Evolutionary conservation across 2,329 filamentous ascomycete species (phyloP).

Genomic region (Trichoderma sp.): DNA sequence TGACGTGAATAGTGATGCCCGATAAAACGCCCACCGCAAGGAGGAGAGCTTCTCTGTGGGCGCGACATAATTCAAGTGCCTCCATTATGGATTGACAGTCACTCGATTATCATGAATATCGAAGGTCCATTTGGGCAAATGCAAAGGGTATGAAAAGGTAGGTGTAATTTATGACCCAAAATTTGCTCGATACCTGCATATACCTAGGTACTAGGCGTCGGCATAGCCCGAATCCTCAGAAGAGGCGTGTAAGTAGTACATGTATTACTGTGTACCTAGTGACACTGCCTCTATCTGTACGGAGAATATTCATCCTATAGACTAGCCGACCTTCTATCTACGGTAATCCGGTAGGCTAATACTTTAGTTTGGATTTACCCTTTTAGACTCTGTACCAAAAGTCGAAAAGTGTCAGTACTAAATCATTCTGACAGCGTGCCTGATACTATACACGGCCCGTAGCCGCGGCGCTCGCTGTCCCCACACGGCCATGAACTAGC

Average conservation of each 20-base stretch:
- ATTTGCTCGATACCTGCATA: not conserved
- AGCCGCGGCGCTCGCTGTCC: not conserved
- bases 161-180: not conserved
- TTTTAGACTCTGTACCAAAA: not conserved
- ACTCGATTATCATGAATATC: not conserved
- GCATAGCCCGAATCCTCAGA: not conserved
- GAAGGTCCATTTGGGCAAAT: not conserved
- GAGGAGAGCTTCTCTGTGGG: not conserved
- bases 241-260: not conserved
- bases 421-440: not conserved
- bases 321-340: not conserved
- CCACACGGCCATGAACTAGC: not conserved
- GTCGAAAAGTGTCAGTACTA: not conserved
- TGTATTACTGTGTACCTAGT: not conserved
- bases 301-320: not conserved
- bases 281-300: not conserved
- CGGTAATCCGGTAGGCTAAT: not conserved
- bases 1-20: constrained; percentile 7
- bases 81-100: not conserved
- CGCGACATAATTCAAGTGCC: not conserved
- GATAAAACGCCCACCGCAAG: not conserved
- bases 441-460: not conserved
- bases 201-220: not conserved
- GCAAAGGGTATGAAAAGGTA: not conserved
- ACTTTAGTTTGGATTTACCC: not conserved